Percentiles rank a stretch among this genome's conserved stretches.
Conservation (phyloP, 192 early-diverging fungal species). For the Linnemannia schmuckeri region DNA sequence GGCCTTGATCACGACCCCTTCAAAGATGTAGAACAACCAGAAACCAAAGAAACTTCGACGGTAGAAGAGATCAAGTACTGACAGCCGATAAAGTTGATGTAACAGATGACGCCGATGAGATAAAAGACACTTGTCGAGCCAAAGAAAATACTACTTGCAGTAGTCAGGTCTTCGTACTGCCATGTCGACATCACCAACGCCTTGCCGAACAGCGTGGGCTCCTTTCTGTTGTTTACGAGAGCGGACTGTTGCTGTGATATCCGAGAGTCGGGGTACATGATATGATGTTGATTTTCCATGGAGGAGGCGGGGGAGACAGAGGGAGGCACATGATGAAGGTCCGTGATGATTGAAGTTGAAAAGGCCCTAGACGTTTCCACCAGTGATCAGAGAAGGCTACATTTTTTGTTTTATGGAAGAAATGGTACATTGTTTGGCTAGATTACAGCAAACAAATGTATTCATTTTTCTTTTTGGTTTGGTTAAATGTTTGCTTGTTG, state of each 20-base stretch:
- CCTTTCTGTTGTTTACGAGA: neutral
- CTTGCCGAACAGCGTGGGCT: neutral
- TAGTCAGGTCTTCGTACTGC: neutral
- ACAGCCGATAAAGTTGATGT: slow-evolving; percentile 27
- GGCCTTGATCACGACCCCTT: no score
- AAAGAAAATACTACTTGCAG: neutral
- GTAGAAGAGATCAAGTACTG: slow-evolving; percentile 9
- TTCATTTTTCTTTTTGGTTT: no score
- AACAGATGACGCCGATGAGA: slow-evolving; percentile 28
- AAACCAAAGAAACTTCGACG: neutral
- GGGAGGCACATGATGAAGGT: neutral
- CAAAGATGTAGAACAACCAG: no score
- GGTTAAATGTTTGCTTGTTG: no score
- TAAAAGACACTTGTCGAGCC: slow-evolving; percentile 37
- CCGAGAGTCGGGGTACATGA: neutral
- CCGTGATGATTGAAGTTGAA: neutral
- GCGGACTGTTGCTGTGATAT: neutral
- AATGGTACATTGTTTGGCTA: neutral
- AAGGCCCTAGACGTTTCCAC: neutral
- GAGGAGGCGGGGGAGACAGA: neutral
- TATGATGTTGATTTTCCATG: neutral
- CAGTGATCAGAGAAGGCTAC: slow-evolving; percentile 3
- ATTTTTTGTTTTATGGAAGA: neutral
- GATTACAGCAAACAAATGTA: neutral
- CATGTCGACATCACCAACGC: neutral